Evolutionary conservation across 2,329 filamentous ascomycete genomes (phyloP).

Genomic region (Aureobasidium sp.): DNA sequence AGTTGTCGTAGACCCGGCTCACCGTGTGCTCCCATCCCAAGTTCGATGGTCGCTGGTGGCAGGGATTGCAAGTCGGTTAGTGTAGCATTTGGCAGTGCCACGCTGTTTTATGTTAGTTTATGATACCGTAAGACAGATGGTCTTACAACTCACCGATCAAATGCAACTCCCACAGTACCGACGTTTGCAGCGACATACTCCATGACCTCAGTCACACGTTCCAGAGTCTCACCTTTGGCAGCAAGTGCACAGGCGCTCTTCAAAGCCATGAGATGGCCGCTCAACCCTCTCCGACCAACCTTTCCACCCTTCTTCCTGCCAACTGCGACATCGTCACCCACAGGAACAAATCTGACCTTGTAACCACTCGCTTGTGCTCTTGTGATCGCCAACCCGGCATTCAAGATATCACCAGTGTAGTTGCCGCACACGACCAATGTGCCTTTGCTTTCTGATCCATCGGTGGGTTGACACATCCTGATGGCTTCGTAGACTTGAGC

Average conservation of each 20-base stretch:
- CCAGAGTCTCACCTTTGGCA: constrained; percentile 23
- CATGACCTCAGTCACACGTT: constrained; percentile 28
- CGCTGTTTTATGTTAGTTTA: constrained; percentile 16
- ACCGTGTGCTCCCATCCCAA: constrained; percentile 60
- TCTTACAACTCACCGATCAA: constrained; percentile 22
- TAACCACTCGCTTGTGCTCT: constrained; percentile 49
- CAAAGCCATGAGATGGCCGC: constrained; percentile 52
- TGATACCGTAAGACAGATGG: fast-evolving
- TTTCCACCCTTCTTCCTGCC: constrained; percentile 46
- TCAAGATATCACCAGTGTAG: constrained; percentile 56
- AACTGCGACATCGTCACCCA: constrained; percentile 58
- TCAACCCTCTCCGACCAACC: constrained; percentile 54
- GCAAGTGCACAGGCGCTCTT: constrained; percentile 53
- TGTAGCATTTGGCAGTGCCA: constrained; percentile 38
- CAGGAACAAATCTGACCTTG: constrained; percentile 50
- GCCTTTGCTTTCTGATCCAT: constrained; percentile 19
- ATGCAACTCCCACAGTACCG: constrained; percentile 28
- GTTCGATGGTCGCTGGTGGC: constrained; percentile 45
- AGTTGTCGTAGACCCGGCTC: constrained; percentile 54
- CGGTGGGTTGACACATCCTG: constrained; percentile 44
- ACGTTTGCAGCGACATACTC: constrained; percentile 29
- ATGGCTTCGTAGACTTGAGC: constrained; percentile 55
- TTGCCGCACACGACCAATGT: constrained; percentile 56
- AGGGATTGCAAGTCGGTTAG: constrained; percentile 53
- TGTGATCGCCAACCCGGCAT: constrained; percentile 53